Conservation (phyloP, 176 grass and related monocot genomes). For the Oropetium thomaeum region DNA sequence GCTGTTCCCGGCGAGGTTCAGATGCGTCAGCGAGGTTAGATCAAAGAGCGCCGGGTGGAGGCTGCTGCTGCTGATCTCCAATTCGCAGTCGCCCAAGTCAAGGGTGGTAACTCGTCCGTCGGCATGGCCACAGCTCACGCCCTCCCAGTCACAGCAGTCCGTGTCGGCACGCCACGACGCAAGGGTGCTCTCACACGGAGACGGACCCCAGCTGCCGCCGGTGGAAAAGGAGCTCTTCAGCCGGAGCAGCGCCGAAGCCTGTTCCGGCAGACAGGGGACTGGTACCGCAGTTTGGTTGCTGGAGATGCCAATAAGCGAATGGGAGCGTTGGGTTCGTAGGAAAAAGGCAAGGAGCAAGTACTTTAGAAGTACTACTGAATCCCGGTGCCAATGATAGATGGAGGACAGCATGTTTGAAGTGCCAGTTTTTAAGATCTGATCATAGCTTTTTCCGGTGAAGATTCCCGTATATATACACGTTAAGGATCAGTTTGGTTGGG, state of each 20-base stretch:
- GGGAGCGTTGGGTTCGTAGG: no score
- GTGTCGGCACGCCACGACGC: neutral
- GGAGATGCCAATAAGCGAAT: rapidly evolving
- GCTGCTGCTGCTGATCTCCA: neutral
- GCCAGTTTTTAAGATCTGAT: no score
- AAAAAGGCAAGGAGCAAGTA: neutral
- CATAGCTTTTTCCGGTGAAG: no score
- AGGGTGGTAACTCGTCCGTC: slow-evolving; percentile 41
- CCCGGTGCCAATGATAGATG: no score
- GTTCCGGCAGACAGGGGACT: neutral
- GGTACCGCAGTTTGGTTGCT: neutral
- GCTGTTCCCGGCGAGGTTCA: slow-evolving; percentile 38
- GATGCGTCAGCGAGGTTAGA: slow-evolving; percentile 33
- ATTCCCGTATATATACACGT: no score
- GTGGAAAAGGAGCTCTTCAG: slow-evolving; percentile 54
- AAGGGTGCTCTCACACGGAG: neutral
- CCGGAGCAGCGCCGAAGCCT: neutral
- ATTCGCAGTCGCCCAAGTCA: slow-evolving; percentile 10
- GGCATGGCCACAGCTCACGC: neutral
- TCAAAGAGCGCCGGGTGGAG: slow-evolving; percentile 32
- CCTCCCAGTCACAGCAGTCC: slow-evolving; percentile 17
- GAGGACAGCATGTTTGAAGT: no score
- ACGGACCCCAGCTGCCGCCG: no score
- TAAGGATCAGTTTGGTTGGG: no score
- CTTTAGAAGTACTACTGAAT: no score